Conservation (phyloP, 164 flowering plant species). For the Vitis rupestris region DNA sequence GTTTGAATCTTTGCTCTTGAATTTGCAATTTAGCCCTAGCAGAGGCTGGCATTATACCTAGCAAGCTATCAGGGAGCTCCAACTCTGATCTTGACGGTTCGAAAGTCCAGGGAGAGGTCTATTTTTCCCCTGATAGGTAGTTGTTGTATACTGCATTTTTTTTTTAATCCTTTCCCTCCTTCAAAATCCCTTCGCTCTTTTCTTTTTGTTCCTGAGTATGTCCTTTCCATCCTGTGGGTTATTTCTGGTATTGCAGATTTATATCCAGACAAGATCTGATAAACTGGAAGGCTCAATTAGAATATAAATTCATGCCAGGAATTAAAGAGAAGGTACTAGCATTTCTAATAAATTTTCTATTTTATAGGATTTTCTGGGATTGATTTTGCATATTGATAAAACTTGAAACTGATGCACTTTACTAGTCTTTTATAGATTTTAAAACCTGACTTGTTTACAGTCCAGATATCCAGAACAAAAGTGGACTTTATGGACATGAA, state of each 20-base stretch:
- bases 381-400: not conserved
- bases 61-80: constrained; percentile 53
- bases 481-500: constrained; percentile 65
- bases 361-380: not conserved
- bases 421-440: constrained; percentile 34
- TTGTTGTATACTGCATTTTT: not conserved
- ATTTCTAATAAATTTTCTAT: not conserved
- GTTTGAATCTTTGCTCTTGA: constrained; percentile 11
- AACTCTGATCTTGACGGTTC: constrained; percentile 21
- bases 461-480: constrained; percentile 77
- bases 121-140: constrained; percentile 81
- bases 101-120: constrained; percentile 17
- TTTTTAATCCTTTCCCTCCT: not conserved
- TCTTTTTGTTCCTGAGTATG: not conserved
- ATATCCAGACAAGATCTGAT: constrained; percentile 74
- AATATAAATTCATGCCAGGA: constrained; percentile 49
- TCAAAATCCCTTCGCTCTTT: too few relatives aligned
- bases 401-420: constrained; percentile 4
- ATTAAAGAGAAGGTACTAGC: constrained; percentile 52
- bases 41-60: constrained; percentile 76
- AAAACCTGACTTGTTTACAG: constrained; percentile 83
- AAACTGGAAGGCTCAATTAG: constrained; percentile 79
- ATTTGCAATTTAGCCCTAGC: constrained; percentile 60
- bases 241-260: constrained; percentile 37
- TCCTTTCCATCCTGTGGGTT: not conserved